Conservation (phyloP, 306 rosid species). For the Cicer cuneatum region DNA sequence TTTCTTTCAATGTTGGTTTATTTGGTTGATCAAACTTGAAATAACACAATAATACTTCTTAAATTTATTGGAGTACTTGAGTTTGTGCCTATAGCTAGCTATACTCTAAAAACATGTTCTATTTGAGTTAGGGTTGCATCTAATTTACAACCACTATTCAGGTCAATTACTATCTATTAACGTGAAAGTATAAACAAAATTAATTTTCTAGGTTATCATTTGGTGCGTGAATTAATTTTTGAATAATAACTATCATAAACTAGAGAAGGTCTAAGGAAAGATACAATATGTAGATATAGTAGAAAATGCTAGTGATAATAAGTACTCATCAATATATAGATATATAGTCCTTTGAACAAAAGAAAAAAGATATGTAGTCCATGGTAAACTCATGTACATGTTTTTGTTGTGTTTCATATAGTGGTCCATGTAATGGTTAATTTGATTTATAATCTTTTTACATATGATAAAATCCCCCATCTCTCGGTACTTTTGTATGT, state of each 20-base stretch:
- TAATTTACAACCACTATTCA: not conserved
- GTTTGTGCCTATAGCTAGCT: not conserved
- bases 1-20: not conserved
- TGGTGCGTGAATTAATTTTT: not conserved
- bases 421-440: conserved; percentile 45
- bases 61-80: not conserved
- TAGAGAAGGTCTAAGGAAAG: not conserved
- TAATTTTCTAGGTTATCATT: not conserved
- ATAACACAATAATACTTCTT: not conserved
- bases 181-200: not conserved
- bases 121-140: not conserved
- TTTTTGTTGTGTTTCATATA: conserved; percentile 7
- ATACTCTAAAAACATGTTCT: not conserved
- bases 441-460: conserved; percentile 20
- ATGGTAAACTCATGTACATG: conserved; percentile 12
- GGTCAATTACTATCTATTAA: not conserved
- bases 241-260: not conserved
- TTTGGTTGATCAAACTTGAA: not conserved
- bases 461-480: conserved; percentile 38
- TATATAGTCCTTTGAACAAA: conserved; percentile 6
- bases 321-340: not conserved
- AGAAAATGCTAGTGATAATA: conserved; percentile 11
- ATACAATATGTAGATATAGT: not conserved
- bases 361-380: not conserved
- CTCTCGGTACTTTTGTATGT: conserved; percentile 43